phyloP scores from a whole-genome alignment of 495 filamentous ascomycete genomes.

The Entonaema liquescens region DNA sequence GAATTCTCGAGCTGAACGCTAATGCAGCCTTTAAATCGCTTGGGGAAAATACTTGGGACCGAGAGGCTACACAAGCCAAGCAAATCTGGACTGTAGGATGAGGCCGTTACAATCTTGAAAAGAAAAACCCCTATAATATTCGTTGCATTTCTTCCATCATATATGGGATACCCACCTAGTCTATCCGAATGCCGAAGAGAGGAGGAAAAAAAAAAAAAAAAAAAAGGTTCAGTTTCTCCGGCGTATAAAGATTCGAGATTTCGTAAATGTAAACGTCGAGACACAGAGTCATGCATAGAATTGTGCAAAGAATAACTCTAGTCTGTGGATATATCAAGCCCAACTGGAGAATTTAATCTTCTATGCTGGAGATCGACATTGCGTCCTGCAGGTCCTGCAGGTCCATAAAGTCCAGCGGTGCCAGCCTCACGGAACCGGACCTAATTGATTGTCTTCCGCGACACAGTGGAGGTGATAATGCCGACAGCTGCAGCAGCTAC shows the following conservation, averaged over 20 bases:
- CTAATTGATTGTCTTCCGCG: slow-evolving; percentile 11
- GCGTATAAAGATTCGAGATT: too few relatives aligned
- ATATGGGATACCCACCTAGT: neutral
- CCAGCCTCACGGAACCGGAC: slow-evolving; percentile 23
- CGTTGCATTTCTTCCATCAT: neutral
- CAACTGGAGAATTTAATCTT: slow-evolving; percentile 10
- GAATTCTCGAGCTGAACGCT: neutral
- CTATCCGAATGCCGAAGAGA: too few relatives aligned
- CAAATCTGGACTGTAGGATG: neutral
- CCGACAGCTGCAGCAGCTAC: slow-evolving; percentile 12
- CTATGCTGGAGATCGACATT: slow-evolving; percentile 20
- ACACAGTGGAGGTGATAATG: slow-evolving; percentile 1
- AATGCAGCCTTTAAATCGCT: neutral
- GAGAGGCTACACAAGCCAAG: neutral
- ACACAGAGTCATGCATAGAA: neutral
- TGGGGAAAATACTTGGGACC: neutral
- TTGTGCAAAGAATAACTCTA: neutral
- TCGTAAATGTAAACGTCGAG: neutral
- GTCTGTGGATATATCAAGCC: neutral
- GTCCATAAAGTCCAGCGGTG: slow-evolving; percentile 9
- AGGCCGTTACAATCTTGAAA: neutral
- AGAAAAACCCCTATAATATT: neutral
- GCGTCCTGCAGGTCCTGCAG: slow-evolving; percentile 32
- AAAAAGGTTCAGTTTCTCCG: neutral
- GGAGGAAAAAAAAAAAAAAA: too few relatives aligned